A percentile compares a stretch with the other conserved stretches of the same genome.
Evolutionary conservation across 164 flowering plant species (phyloP).

Genomic region (Magnolia kwangsiensis): DNA sequence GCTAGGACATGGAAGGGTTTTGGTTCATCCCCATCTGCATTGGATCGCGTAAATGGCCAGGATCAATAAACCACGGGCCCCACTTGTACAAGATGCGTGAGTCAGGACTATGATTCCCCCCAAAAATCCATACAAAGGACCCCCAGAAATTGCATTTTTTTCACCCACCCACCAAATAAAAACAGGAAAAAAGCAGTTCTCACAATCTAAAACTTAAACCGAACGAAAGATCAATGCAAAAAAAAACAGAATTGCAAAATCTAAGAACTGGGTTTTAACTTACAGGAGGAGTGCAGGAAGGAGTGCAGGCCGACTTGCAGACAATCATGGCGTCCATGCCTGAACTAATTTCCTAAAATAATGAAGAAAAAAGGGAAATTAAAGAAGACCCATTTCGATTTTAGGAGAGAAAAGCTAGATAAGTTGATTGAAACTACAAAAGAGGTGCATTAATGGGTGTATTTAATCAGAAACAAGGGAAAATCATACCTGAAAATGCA

Average conservation of each 20-base stretch:
- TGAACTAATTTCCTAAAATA: slow-evolving; percentile 1
- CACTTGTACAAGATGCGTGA: background rate
- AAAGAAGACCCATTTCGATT: background rate
- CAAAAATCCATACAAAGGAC: background rate
- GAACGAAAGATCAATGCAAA: background rate
- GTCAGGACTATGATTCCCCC: background rate
- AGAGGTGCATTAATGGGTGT: background rate
- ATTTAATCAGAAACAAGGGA: background rate
- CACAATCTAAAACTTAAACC: background rate
- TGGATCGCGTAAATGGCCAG: background rate
- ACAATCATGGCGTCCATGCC: slow-evolving; percentile 47
- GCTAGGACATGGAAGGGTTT: background rate
- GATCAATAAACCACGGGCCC: background rate
- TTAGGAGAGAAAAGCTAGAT: background rate
- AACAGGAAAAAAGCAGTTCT: background rate
- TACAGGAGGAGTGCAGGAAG: slow-evolving; percentile 26
- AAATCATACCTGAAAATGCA: slow-evolving; percentile 8
- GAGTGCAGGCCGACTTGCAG: slow-evolving; percentile 38
- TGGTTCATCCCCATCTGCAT: background rate
- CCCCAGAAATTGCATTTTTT: background rate
- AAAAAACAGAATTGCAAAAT: background rate
- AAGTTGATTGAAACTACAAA: background rate
- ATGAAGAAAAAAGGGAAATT: slow-evolving; percentile 3
- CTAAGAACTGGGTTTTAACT: slow-evolving; percentile 2
- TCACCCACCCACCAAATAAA: background rate